Evolutionary conservation across 331 rosid species (phyloP).

Genomic region (Quercus phellos): DNA sequence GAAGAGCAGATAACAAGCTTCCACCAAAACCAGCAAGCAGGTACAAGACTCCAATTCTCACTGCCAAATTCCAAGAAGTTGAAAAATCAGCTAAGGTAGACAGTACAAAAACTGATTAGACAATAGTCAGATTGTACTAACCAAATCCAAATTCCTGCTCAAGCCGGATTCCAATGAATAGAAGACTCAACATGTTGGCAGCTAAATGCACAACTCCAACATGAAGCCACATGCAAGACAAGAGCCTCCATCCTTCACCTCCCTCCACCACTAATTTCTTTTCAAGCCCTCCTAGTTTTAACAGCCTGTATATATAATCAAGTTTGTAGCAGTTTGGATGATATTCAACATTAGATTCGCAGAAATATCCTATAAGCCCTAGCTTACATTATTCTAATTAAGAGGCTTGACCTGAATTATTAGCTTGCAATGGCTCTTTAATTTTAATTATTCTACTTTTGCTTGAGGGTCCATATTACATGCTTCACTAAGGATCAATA

Average conservation of each 20-base stretch:
- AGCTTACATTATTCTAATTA: neutral
- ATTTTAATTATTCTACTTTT: no score
- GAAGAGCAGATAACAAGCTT: conserved; percentile 51
- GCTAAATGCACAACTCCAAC: conserved; percentile 81
- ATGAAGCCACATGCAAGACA: conserved; percentile 90
- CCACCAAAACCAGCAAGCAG: conserved; percentile 75
- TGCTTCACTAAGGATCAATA: no score
- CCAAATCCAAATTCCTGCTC: conserved; percentile 88
- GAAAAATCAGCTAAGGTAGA: neutral
- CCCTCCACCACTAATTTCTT: conserved; percentile 34
- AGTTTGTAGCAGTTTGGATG: neutral
- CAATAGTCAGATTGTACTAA: neutral
- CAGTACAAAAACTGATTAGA: neutral
- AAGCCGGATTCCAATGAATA: conserved; percentile 66
- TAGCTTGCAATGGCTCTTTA: no score
- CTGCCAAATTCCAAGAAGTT: conserved; percentile 43
- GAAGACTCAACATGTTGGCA: conserved; percentile 74
- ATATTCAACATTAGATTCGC: neutral
- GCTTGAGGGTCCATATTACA: no score
- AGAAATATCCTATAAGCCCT: neutral
- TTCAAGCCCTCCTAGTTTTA: conserved; percentile 60
- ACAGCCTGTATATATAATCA: conserved; percentile 44
- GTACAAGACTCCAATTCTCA: conserved; percentile 62
- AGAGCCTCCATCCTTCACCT: conserved; percentile 68
- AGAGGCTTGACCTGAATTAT: no score